Evolutionary conservation across 495 filamentous ascomycete genomes (phyloP).

Genomic region (Neurospora sp.): DNA sequence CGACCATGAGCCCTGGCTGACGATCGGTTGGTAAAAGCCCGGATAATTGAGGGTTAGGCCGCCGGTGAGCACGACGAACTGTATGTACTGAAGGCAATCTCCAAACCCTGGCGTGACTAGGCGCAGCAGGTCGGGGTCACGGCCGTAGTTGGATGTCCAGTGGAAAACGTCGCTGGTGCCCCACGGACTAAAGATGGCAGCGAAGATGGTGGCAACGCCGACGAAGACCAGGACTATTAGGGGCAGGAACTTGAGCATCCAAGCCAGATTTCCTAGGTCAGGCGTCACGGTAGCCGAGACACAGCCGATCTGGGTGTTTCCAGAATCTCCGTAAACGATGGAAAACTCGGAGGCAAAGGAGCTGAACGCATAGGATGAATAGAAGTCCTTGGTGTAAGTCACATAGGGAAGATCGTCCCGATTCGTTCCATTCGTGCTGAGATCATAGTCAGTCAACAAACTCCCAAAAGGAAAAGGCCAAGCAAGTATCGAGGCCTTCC

Average conservation of each 20-base stretch:
- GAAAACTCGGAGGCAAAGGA: slow-evolving; percentile 61
- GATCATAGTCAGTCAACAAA: background rate
- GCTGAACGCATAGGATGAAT: slow-evolving; percentile 73
- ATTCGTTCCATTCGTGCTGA: slow-evolving; percentile 24
- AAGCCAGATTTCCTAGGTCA: slow-evolving; percentile 52
- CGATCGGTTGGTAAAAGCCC: slow-evolving; percentile 85
- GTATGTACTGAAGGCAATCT: slow-evolving; percentile 94
- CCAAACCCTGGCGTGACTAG: slow-evolving; percentile 94
- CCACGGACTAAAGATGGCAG: slow-evolving; percentile 88
- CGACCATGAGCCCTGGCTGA: slow-evolving; percentile 82
- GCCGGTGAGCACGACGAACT: slow-evolving; percentile 84
- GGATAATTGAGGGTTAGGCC: slow-evolving; percentile 80
- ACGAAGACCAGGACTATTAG: slow-evolving; percentile 69
- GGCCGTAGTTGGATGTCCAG: slow-evolving; percentile 93
- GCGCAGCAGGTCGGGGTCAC: slow-evolving; percentile 84
- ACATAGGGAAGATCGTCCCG: slow-evolving; percentile 35
- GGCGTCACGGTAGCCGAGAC: slow-evolving; percentile 74
- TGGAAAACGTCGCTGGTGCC: slow-evolving; percentile 79
- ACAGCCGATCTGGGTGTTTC: slow-evolving; percentile 59
- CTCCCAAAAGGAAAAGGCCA: background rate
- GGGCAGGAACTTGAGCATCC: slow-evolving; percentile 68
- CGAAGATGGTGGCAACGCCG: slow-evolving; percentile 68
- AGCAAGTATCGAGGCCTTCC: background rate
- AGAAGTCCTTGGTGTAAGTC: slow-evolving; percentile 64
- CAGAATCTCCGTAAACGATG: slow-evolving; percentile 62